A percentile compares a stretch with the other conserved stretches of the same genome.
These are phyloP conservation scores for Zygnema circumcarinatum DNA, from an alignment of 139 green algal species.

Conservation along the genomic window DNA sequence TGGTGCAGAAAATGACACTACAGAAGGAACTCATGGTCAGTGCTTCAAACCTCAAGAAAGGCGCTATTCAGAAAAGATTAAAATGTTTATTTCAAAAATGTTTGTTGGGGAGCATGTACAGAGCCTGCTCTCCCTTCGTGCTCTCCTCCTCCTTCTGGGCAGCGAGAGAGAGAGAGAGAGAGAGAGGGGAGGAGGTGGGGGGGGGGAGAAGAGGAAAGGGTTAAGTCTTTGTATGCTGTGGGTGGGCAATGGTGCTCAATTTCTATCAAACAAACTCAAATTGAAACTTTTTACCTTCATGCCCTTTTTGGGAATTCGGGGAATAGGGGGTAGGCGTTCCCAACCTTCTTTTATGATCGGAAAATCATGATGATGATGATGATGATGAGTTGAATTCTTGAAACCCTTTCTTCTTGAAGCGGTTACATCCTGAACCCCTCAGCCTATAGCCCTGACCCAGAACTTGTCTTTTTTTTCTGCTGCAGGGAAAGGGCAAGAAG, in stretches of 20 bases:
- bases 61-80: neutral
- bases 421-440: too few species aligned
- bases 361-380: neutral
- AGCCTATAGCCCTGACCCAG: neutral
- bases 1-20: conserved; percentile 70
- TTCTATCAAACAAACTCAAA: neutral
- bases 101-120: neutral
- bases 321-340: neutral
- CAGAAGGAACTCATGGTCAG: conserved; percentile 83
- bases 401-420: neutral
- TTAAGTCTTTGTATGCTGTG: neutral
- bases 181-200: too few species aligned
- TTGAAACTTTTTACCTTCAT: neutral
- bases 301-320: too few species aligned
- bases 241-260: neutral
- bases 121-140: neutral
- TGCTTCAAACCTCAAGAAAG: conserved; percentile 39
- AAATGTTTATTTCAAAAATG: neutral
- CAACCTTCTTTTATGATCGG: neutral
- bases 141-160: neutral
- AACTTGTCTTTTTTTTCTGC: neutral
- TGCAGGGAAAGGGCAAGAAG: conserved; percentile 15
- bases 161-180: too few species aligned
- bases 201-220: neutral
- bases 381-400: neutral